Evolutionary conservation across 2,329 filamentous ascomycete species (phyloP).

Genomic region (Neofusicoccum laricinum): DNA sequence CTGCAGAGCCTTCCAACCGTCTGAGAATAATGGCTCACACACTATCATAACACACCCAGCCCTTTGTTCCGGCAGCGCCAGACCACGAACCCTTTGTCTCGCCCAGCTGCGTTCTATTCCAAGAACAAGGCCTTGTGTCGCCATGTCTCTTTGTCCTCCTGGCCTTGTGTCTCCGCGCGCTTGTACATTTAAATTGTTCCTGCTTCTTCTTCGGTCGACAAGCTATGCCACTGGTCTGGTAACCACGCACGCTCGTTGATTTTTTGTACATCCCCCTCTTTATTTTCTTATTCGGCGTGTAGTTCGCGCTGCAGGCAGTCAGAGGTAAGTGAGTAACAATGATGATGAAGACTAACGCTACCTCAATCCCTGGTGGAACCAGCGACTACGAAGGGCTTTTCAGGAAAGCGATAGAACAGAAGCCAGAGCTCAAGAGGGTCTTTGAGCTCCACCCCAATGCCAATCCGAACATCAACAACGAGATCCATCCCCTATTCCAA

Average conservation of each 20-base stretch:
- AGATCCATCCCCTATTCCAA: slow-evolving; percentile 6
- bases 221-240: background rate
- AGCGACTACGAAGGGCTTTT: background rate
- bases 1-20: no score
- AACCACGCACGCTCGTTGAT: background rate
- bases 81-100: background rate
- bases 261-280: background rate
- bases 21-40: no score
- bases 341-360: background rate
- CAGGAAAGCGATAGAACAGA: background rate
- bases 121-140: background rate
- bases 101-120: background rate
- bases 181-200: background rate
- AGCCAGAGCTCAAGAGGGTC: background rate
- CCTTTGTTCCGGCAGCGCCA: background rate
- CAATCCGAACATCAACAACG: background rate
- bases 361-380: background rate
- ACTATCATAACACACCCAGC: no score
- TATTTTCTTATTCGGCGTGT: background rate
- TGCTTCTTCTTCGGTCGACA: background rate
- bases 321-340: background rate
- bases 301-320: slow-evolving; percentile 5
- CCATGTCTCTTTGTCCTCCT: background rate
- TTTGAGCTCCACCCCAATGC: background rate
- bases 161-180: no score